Base-by-base conservation (phyloP, 1,284 basidiomycete species). In the Pseudozyma thailandica region DNA sequence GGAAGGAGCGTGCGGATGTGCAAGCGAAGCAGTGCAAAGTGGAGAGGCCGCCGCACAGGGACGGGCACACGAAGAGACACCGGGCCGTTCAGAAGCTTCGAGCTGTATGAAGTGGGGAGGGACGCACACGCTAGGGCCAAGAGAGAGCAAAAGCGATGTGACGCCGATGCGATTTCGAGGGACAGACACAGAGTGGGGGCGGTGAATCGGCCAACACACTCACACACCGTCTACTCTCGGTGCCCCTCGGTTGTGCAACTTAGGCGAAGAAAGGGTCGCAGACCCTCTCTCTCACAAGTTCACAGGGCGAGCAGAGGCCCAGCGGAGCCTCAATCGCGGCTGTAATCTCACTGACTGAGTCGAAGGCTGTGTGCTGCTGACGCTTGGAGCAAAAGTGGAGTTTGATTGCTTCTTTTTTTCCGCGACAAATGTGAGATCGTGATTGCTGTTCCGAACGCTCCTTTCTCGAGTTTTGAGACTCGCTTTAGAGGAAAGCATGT, bases 151-250 rank as follows among this genome's bases (percentile, higher is more conserved):
- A 31, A 46, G 27, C 43, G 33, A 33, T 37, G 46, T 48, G 46
- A 48, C 46, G 46, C 31, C 31, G 25, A 33, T 41, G 39, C 31
- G 31, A 31, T n/a, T 49, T 21, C 47, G 47, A 53, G n/a, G 50
- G 6, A 18, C 39, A 9, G 39, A 35, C 42, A 23, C 27, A 21
- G 12, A 28, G 39, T 33, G 37, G 35, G n/a, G 39, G 12, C 16
- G 35, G 23, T 15, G 54, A 39, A 46, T 21, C 23, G 16, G 28
- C 33, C 13, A n/a, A 46, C 15, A 13, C 21, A n/a, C 31, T 39
- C n/a, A 18, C 30, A 43, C 25, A 62, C 55, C 59, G 52, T 47
- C 47, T 42, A 26, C 37, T 28, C 41, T 61, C 51, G 51, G 59
- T 61, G 51, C 31, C 26, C 6, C n/a, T n/a, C n/a, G n/a, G 33